Evolutionary conservation across 2,329 filamentous ascomycete species (phyloP).

Genomic region (Trichophyton simii): DNA sequence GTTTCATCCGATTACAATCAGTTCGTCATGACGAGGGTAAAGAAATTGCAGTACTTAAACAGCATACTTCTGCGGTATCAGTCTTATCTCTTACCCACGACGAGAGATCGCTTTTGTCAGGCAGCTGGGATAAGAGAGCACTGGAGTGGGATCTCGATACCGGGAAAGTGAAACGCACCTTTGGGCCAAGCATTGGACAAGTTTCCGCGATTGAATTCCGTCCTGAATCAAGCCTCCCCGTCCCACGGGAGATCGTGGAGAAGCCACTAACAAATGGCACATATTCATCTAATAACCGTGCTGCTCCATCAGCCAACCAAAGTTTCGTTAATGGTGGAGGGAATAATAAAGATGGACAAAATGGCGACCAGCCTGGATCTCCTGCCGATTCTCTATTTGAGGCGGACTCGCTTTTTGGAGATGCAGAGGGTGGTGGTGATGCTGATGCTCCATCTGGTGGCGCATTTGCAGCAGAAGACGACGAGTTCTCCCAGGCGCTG

Average conservation of each 20-base stretch:
- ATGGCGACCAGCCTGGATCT: slow-evolving; percentile 48
- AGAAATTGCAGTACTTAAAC: slow-evolving; percentile 64
- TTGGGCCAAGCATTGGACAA: slow-evolving; percentile 65
- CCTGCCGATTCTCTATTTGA: slow-evolving; percentile 74
- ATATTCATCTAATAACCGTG: slow-evolving; percentile 62
- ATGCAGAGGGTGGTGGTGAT: slow-evolving; percentile 48
- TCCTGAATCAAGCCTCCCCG: slow-evolving; percentile 59
- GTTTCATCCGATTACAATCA: slow-evolving; percentile 84
- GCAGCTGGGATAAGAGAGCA: slow-evolving; percentile 92
- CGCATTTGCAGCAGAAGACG: slow-evolving; percentile 67
- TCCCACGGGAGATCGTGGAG: slow-evolving; percentile 60
- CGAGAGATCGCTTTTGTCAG: slow-evolving; percentile 76
- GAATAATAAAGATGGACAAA: slow-evolving; percentile 25
- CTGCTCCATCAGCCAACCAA: slow-evolving; percentile 45
- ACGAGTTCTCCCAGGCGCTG: slow-evolving; percentile 67
- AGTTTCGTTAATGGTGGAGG: slow-evolving; percentile 31
- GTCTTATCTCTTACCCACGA: slow-evolving; percentile 71
- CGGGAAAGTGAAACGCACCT: slow-evolving; percentile 61
- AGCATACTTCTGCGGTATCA: slow-evolving; percentile 84
- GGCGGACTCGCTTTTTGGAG: slow-evolving; percentile 80
- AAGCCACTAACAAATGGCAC: slow-evolving; percentile 47
- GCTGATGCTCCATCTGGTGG: slow-evolving; percentile 42
- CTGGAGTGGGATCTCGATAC: slow-evolving; percentile 92
- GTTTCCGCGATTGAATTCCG: slow-evolving; percentile 80
- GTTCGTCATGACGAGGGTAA: slow-evolving; percentile 92